Evolutionary conservation across 2,329 filamentous ascomycete genomes (phyloP).

Genomic region (Arthrobotrys sphaeroides): DNA sequence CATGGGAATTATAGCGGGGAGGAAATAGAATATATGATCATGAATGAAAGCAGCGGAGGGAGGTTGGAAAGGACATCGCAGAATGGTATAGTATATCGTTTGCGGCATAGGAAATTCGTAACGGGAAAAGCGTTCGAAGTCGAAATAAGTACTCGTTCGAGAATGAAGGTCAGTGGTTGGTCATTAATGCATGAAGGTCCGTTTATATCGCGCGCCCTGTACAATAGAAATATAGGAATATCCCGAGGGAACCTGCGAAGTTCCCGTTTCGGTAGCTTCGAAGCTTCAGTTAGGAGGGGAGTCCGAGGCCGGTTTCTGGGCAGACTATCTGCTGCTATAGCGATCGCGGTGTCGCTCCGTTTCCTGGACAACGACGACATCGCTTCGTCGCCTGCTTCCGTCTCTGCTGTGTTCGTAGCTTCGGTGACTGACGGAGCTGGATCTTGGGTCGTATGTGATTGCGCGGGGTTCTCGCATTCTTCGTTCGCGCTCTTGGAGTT

Average conservation of each 20-base stretch:
- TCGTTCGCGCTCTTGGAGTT: constrained; percentile 45
- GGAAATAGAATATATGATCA: background rate
- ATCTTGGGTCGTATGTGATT: constrained; percentile 54
- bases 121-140: background rate
- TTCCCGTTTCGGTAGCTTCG: too few species aligned
- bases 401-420: constrained; percentile 49
- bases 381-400: constrained; percentile 35
- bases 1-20: background rate
- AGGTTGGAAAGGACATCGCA: constrained; percentile 3
- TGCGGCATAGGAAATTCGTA: constrained; percentile 11
- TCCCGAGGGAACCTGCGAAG: too few species aligned
- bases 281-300: too few species aligned
- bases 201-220: constrained; percentile 10
- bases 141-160: constrained; percentile 1
- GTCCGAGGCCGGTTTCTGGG: too few species aligned
- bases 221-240: background rate
- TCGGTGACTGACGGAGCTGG: constrained; percentile 40
- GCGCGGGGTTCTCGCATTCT: constrained; percentile 19
- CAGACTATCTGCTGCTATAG: constrained; percentile 19
- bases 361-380: constrained; percentile 41
- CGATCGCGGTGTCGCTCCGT: constrained; percentile 43
- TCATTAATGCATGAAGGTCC: constrained; percentile 4
- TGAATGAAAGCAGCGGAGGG: too few species aligned
- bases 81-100: constrained; percentile 50
- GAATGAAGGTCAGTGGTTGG: background rate